Base-by-base conservation (phyloP, 495 filamentous ascomycete genomes). In the Penicillium angulare region DNA sequence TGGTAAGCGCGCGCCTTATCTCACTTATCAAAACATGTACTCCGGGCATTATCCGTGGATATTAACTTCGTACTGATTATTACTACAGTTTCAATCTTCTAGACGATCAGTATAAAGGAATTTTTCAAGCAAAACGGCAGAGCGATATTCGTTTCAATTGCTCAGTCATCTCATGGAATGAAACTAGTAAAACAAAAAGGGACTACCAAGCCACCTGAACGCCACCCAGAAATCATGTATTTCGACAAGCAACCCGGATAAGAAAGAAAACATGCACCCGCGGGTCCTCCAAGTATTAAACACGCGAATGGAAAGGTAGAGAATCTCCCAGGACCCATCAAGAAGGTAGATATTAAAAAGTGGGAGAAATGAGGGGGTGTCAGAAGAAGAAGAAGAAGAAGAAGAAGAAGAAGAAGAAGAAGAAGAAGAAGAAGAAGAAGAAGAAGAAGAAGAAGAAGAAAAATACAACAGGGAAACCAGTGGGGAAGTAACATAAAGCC, bases 211-310 rank as follows among this genome's bases (percentile, higher is more conserved):
- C 61, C 61, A 62, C 52, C 61, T 45, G 21, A 48, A 63, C 61
- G 61, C 61, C 61, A 40, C 31, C 57, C 53, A 60, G 47, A 53
- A 59, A 57, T 57, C 61, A 62, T 63, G 49, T 60, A 59, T 61
- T 47, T 45, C 58, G 44, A 57, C 47, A 58, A 64, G 61, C 61
- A 64, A 58, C 42, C 58, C 59, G 33, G 22, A 47, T 49, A 18
- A 43, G 35, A 44, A 56, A 45, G 38, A 59, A 47, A 49, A 47
- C 57, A 62, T 57, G 53, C 55, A 62, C 55, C 61, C 27, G 21
- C 43, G 52, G 47, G 47, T 54, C 55, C 59, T 57, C 34, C 50
- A 65, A 65, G 55, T 65, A 65, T 59, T 65, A 60, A 40, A 65
- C 61, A 65, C 57, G 61, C 50, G 61, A 65, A 65, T 50, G 16